A percentile compares a stretch with the other conserved stretches of the same genome.
Conservation (phyloP, 192 early-diverging fungal species). For the Diversispora eburnea region DNA sequence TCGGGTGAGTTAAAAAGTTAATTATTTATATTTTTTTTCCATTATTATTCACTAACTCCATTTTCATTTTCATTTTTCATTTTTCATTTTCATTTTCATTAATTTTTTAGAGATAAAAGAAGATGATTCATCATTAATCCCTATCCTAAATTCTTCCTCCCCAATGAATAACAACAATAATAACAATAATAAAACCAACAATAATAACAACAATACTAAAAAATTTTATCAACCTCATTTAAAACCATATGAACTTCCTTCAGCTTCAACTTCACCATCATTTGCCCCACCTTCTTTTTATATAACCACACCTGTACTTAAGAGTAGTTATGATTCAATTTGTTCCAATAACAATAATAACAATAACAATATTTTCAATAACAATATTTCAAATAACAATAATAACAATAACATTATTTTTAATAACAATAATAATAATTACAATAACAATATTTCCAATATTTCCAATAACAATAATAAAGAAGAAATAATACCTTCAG, state of each 20-base stretch:
- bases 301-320: slow-evolving; percentile 12
- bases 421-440: too few relatives aligned
- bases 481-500: background rate
- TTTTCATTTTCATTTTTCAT: too few relatives aligned
- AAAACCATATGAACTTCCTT: background rate
- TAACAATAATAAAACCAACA: background rate
- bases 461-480: background rate
- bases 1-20: too few relatives aligned
- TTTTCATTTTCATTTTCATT: too few relatives aligned
- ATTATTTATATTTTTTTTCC: too few relatives aligned
- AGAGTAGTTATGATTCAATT: slow-evolving; percentile 3
- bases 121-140: too few relatives aligned
- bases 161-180: background rate
- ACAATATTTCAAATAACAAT: too few relatives aligned
- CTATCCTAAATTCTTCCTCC: too few relatives aligned
- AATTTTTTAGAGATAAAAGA: too few relatives aligned
- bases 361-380: background rate
- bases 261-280: slow-evolving; percentile 13
- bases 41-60: too few relatives aligned
- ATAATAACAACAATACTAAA: background rate
- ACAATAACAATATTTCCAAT: background rate
- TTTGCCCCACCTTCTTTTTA: slow-evolving; percentile 12
- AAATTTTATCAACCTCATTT: background rate
- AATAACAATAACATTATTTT: too few relatives aligned
- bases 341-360: too few relatives aligned